Evolutionary conservation across 169 alveolate genomes (phyloP).

Genomic region (Plasmodium reichenowi): DNA sequence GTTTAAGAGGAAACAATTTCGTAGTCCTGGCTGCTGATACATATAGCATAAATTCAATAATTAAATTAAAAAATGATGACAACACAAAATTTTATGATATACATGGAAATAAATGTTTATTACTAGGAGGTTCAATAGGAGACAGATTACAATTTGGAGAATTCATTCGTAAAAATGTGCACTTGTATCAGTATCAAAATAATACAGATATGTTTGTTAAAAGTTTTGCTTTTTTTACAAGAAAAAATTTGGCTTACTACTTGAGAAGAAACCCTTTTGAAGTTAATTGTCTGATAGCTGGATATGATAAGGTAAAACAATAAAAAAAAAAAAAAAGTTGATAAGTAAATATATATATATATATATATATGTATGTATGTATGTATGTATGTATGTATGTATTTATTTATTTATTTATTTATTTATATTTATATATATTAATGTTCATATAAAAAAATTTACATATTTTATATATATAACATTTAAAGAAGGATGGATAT

Average conservation of each 20-base stretch:
- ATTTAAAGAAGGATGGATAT: slow-evolving; percentile 89
- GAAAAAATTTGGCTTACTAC: slow-evolving; percentile 89
- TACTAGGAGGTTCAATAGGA: slow-evolving; percentile 90
- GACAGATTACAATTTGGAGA: slow-evolving; percentile 91
- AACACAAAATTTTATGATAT: slow-evolving; percentile 84
- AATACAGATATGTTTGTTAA: slow-evolving; percentile 84
- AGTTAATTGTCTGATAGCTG: slow-evolving; percentile 90
- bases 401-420: neutral
- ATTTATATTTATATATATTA: too few species aligned
- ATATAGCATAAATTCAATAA: slow-evolving; percentile 82
- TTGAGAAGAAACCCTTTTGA: slow-evolving; percentile 91
- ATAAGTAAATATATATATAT: neutral
- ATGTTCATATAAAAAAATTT: too few species aligned
- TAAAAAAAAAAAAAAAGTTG: slow-evolving; percentile 6
- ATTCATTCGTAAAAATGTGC: slow-evolving; percentile 86
- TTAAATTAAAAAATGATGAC: slow-evolving; percentile 80
- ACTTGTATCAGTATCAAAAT: slow-evolving; percentile 87
- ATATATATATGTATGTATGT: neutral
- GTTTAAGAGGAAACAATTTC: slow-evolving; percentile 88
- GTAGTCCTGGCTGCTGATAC: slow-evolving; percentile 88
- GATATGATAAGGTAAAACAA: slow-evolving; percentile 83
- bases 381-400: neutral
- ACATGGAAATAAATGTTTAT: slow-evolving; percentile 85
- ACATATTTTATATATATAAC: neutral
- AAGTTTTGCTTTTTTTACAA: slow-evolving; percentile 89